A percentile compares a stretch with the other conserved stretches of the same genome.
Conservation (phyloP, 352 stramenopile genomes). For the Globisporangium takayamanum region DNA sequence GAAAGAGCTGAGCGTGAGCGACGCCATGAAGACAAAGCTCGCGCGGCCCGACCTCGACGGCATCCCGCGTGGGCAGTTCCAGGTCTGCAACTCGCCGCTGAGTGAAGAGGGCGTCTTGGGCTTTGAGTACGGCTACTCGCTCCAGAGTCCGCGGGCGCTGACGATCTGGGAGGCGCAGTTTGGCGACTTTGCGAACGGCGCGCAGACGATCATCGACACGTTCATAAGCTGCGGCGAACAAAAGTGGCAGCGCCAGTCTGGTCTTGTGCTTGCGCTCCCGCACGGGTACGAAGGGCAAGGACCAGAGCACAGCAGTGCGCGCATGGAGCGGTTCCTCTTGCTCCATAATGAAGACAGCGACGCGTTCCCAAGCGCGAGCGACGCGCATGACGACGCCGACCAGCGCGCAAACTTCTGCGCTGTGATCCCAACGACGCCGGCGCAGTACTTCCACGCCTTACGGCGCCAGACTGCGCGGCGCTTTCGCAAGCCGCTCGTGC, state of each 20-base stretch:
- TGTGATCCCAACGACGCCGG: conserved; percentile 79
- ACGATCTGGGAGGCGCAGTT: conserved; percentile 93
- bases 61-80: conserved; percentile 38
- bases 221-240: conserved; percentile 81
- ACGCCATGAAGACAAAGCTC: conserved; percentile 34
- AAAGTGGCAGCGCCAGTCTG: conserved; percentile 89
- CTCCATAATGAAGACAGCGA: conserved; percentile 72
- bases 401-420: conserved; percentile 71
- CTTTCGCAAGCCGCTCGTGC: conserved; percentile 75
- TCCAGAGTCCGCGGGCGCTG: conserved; percentile 63
- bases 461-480: conserved; percentile 70
- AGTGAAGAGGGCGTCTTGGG: conserved; percentile 81
- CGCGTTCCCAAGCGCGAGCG: conserved; percentile 36
- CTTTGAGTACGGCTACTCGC: conserved; percentile 86
- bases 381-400: conserved; percentile 27
- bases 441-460: conserved; percentile 96
- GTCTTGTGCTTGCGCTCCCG: conserved; percentile 68
- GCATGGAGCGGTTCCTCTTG: conserved; percentile 83
- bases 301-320: conserved; percentile 77
- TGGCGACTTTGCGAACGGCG: conserved; percentile 85
- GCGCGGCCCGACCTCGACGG: conserved; percentile 36
- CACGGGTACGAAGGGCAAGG: conserved; percentile 86
- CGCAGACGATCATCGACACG: conserved; percentile 86
- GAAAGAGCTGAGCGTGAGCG: conserved; percentile 61
- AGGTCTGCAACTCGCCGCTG: conserved; percentile 79